Conservation (phyloP, 2,329 filamentous ascomycete genomes). For the Penicillium sp. region DNA sequence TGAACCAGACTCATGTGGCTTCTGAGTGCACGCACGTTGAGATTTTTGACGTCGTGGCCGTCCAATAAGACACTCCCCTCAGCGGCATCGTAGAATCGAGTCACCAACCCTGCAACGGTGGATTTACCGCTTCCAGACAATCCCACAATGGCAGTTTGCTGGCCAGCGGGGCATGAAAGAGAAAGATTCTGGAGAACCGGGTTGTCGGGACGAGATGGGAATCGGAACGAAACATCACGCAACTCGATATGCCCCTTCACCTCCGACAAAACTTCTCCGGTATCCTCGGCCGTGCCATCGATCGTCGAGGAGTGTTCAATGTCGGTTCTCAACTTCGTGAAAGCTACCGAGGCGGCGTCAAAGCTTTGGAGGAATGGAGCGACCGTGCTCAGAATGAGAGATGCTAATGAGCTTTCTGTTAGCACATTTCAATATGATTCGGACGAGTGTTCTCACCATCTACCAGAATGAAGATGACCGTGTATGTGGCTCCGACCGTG, state of each 20-base stretch:
- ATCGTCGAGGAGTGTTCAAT: conserved; percentile 56
- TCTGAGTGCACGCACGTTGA: conserved; percentile 49
- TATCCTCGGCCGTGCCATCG: conserved; percentile 32
- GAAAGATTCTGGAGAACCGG: conserved; percentile 10
- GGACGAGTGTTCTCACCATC: conserved; percentile 26
- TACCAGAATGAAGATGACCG: conserved; percentile 39
- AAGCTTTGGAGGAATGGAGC: conserved; percentile 48
- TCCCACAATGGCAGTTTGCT: conserved; percentile 56
- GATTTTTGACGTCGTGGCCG: conserved; percentile 56
- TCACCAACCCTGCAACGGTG: conserved; percentile 61
- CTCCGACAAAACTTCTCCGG: conserved; percentile 16
- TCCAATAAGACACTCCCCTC: conserved; percentile 66
- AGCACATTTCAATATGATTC: not conserved
- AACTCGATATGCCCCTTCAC: conserved; percentile 31
- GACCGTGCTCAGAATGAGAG: conserved; percentile 37
- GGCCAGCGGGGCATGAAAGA: conserved; percentile 39
- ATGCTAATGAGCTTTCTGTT: conserved; percentile 28
- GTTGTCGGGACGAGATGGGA: conserved; percentile 28
- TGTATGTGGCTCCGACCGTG: conserved; percentile 35
- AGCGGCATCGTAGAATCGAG: conserved; percentile 66
- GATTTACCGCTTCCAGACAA: conserved; percentile 60
- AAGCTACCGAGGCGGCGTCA: conserved; percentile 52
- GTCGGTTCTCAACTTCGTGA: conserved; percentile 59
- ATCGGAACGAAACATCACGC: conserved; percentile 32
- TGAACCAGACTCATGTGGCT: conserved; percentile 15